These are phyloP conservation scores for Dendrobium huoshanense DNA, from an alignment of 106 monocot species.

Conservation along the genomic window DNA sequence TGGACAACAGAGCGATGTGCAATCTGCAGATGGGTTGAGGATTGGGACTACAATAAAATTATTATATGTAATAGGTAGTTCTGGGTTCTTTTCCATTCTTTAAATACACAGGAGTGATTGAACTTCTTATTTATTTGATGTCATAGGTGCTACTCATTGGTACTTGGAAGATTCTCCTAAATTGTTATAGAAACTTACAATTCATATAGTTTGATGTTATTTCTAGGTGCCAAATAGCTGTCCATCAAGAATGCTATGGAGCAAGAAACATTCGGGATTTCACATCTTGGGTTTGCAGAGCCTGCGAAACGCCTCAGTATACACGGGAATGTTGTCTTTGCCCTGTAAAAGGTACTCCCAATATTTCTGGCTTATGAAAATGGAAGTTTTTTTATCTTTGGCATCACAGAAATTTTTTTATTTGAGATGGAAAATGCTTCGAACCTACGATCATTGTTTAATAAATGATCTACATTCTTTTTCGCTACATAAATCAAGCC, in stretches of 20 bases:
- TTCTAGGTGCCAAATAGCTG: constrained; percentile 97
- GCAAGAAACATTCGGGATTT: constrained; percentile 58
- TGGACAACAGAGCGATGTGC: constrained; percentile 99
- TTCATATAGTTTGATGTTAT: not conserved
- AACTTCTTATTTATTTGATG: not conserved
- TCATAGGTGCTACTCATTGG: not conserved
- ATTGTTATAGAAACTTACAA: not conserved
- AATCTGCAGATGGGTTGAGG: constrained; percentile 95
- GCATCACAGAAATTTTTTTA: not conserved
- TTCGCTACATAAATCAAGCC: not conserved
- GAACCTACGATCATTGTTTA: not conserved
- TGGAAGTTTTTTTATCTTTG: not conserved
- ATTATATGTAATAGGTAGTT: constrained; percentile 93
- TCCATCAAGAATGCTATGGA: constrained; percentile 99
- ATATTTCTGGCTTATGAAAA: not conserved
- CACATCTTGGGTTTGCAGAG: constrained; percentile 96
- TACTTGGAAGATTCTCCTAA: not conserved
- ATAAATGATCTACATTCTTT: not conserved
- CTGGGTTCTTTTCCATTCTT: not conserved
- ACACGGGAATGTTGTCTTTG: constrained; percentile 89
- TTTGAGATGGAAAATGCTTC: not conserved
- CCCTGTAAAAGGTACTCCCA: constrained; percentile 78
- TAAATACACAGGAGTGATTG: not conserved
- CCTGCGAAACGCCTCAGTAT: constrained; percentile 71
- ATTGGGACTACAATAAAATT: constrained; percentile 99